Conservation (phyloP, 2,329 filamentous ascomycete genomes). For the Curvularia sp. region DNA sequence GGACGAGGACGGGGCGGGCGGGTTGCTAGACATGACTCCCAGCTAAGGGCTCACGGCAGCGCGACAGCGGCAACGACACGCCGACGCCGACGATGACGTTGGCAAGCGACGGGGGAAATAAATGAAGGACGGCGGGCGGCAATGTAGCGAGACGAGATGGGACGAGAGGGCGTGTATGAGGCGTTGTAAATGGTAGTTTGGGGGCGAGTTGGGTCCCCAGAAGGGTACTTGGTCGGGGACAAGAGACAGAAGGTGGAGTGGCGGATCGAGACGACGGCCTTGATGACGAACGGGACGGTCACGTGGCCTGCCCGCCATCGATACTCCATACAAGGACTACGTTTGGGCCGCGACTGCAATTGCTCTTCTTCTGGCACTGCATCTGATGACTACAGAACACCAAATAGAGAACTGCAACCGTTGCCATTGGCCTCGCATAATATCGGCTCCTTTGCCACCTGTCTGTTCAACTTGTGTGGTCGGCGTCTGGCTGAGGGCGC, state of each 20-base stretch:
- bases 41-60: slow-evolving; percentile 34
- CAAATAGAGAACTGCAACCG: neutral
- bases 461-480: too few relatives aligned
- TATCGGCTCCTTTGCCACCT: neutral
- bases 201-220: slow-evolving; percentile 18
- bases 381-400: neutral
- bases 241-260: slow-evolving; percentile 18
- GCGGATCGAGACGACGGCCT: slow-evolving; percentile 8
- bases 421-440: neutral
- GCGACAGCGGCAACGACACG: slow-evolving; percentile 14
- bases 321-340: too few relatives aligned
- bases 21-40: slow-evolving; percentile 55
- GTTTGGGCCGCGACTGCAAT: neutral
- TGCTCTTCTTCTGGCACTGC: neutral
- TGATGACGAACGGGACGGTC: slow-evolving; percentile 10
- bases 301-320: slow-evolving; percentile 2
- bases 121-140: slow-evolving; percentile 7
- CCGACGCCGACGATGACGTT: slow-evolving; percentile 2
- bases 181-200: slow-evolving; percentile 4
- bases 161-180: neutral
- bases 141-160: neutral
- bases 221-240: slow-evolving; percentile 19
- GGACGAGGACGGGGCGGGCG: slow-evolving; percentile 50
- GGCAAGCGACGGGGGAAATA: slow-evolving; percentile 5
- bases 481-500: neutral